Base-by-base conservation (phyloP, 1,139 yeast genomes). In the Pichia sp. region DNA sequence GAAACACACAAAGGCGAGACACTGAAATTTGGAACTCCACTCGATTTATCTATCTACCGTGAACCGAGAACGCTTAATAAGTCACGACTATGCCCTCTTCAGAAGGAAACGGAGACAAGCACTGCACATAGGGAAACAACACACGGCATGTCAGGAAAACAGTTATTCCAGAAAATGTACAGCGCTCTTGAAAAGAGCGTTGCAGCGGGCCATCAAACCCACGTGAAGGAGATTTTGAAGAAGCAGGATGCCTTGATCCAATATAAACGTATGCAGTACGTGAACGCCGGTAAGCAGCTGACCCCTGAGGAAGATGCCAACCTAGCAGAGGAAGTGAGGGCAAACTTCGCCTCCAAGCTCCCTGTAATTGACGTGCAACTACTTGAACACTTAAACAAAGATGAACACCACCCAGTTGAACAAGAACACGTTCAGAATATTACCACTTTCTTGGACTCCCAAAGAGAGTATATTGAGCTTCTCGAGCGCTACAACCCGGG, bases 401-500 rank as follows among this genome's bases (percentile, higher is more conserved):
- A 53, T 18, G 42, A 41, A 7, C 38, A 45, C 19, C 42, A 46
- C 16, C 41, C 52, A 13, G 51, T 55, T 21, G 57, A 57, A 22
- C 43, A 49, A 36, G 53, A 55, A 44, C 62, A 74, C 46, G 65
- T 80, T 39, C 42, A 52, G 9, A 79, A 77, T 48, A 66, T 77
- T 11, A 55, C 67, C 17, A 60, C 62, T 3, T 88, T 77, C 52
- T 64, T 88, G 39, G 66, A 67, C 33, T 75, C 81, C 45, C 97
- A 88, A 58, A 68, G 94, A 45, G 74, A 69, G 10, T 88, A 86
- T 60, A 77, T 75, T 42, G 91, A 81, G 46, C 67, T 91, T 38
- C 65, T 88, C 35, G 93, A 83, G 46, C 70, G 94, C 48, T 88
- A 88, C 59, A 86, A 88, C 52, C 91, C 94, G 2, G 94, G 94